These are phyloP conservation scores for Astrocystis sublimbata DNA, from an alignment of 495 filamentous ascomycete genomes.

Conservation along the genomic window DNA sequence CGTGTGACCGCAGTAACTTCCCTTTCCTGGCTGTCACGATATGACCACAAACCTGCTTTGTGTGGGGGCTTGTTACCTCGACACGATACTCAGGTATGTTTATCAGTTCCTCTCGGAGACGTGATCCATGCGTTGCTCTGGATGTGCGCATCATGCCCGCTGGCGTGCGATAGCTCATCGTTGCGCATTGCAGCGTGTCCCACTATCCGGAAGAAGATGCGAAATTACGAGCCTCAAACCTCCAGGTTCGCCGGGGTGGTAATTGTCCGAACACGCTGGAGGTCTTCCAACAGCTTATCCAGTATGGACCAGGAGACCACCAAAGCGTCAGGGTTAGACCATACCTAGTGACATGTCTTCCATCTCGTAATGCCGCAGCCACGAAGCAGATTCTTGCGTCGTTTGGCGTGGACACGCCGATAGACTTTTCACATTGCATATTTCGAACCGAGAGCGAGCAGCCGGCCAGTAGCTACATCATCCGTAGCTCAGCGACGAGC, in stretches of 20 bases:
- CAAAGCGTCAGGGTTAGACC: slow-evolving; percentile 22
- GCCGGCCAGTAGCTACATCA: slow-evolving; percentile 70
- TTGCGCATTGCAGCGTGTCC: slow-evolving; percentile 52
- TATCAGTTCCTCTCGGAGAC: slow-evolving; percentile 18
- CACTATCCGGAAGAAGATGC: slow-evolving; percentile 69
- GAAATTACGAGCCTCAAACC: slow-evolving; percentile 64
- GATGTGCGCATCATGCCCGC: background rate
- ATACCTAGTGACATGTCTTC: slow-evolving; percentile 46
- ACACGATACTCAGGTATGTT: slow-evolving; percentile 66
- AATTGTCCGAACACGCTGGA: slow-evolving; percentile 73
- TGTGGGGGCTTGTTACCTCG: slow-evolving; percentile 66
- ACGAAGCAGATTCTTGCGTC: slow-evolving; percentile 40
- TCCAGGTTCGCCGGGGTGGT: slow-evolving; percentile 64
- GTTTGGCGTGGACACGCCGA: slow-evolving; percentile 41
- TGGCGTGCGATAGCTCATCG: slow-evolving; percentile 15
- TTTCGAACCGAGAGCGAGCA: slow-evolving; percentile 57
- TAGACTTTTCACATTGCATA: slow-evolving; percentile 58
- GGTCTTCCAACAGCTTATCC: slow-evolving; percentile 63
- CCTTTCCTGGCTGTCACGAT: background rate
- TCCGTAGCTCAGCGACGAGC: slow-evolving; percentile 58
- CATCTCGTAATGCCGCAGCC: slow-evolving; percentile 34
- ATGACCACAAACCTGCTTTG: slow-evolving; percentile 52
- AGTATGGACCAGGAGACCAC: slow-evolving; percentile 17
- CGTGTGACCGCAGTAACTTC: background rate
- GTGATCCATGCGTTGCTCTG: slow-evolving; percentile 22